Base-by-base conservation (phyloP, 225 moss, liverwort and hornwort species). In the Climacium dendroides region DNA sequence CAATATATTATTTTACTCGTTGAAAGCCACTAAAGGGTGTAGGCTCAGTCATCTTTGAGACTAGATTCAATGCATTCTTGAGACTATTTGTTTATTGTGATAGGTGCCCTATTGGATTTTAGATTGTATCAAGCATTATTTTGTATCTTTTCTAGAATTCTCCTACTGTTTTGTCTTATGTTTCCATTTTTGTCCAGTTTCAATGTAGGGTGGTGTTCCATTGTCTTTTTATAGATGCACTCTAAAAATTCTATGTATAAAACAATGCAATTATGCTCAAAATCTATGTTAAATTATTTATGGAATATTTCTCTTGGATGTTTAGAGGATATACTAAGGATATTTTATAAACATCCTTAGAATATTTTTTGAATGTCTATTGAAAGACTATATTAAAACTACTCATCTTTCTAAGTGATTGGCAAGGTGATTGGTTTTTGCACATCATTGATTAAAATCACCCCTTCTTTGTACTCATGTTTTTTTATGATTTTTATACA, bases 131-230 rank as follows among this genome's bases (percentile, higher is more conserved):
- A 52, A 74, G 8, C 22, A 22, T 13, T 53, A 53, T 35, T 52
- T 35, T 76, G 9, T 23, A 35, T 9, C 7, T 35, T 35, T 2
- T 74, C 0, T 20, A 74, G 20, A 0, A 1, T 32, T 48, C 0
- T 7, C 2, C 0, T 35, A 13, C 8, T 23, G 3, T 53, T 35
- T 14, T 53, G 6, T 54, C 5, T 1, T 15, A 6, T 1, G 6
- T n/a, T 5, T 55, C 37, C 0, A 55, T 55, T n/a, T 3, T 24
- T 15, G 1, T n/a, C n/a, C 1, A 77, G 6, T n/a, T 77, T 77
- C 10, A 55, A 37, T 77, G 24, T 0, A 1, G 1, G 1, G 1
- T 7, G 2, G 20, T 13, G 0, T 20, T 74, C 20, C 2, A 20
- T 50, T 13, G 5, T 52, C 11, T 11, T 30, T 73, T 19, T 18